A percentile compares a stretch with the other conserved stretches of the same genome.
Conservation (phyloP, 371 early-diverging fungal genomes). For the Conidiobolus coronatus region DNA sequence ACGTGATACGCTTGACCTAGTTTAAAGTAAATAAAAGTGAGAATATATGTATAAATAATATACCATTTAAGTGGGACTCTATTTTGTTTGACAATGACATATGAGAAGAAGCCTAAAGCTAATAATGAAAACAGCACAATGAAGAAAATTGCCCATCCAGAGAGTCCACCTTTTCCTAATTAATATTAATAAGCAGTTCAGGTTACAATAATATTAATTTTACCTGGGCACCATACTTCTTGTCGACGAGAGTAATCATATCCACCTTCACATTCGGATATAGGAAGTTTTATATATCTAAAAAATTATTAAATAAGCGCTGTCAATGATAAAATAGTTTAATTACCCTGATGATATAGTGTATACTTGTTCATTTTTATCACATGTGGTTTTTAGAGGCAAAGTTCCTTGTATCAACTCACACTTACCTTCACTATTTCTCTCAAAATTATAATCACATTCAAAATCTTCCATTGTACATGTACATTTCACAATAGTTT, state of each 20-base stretch:
- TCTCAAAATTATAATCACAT: slow-evolving; percentile 59
- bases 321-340: not conserved
- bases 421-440: slow-evolving; percentile 29
- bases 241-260: not conserved
- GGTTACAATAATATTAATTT: not conserved
- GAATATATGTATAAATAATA: too few relatives aligned
- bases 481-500: slow-evolving; percentile 30
- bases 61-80: too few relatives aligned
- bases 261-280: not conserved
- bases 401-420: slow-evolving; percentile 28
- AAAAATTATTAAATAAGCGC: not conserved
- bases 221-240: slow-evolving; percentile 1
- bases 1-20: not conserved
- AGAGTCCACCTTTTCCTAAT: not conserved
- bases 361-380: not conserved
- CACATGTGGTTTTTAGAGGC: not conserved
- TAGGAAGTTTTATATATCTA: not conserved
- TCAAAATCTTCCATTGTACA: slow-evolving; percentile 72
- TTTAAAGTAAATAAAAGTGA: not conserved
- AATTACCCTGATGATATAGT: not conserved
- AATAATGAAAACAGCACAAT: not conserved
- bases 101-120: not conserved
- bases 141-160: not conserved
- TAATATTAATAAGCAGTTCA: not conserved
- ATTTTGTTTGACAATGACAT: too few relatives aligned